Conservation (phyloP, 495 filamentous ascomycete genomes). For the Aspergillus baeticus region DNA sequence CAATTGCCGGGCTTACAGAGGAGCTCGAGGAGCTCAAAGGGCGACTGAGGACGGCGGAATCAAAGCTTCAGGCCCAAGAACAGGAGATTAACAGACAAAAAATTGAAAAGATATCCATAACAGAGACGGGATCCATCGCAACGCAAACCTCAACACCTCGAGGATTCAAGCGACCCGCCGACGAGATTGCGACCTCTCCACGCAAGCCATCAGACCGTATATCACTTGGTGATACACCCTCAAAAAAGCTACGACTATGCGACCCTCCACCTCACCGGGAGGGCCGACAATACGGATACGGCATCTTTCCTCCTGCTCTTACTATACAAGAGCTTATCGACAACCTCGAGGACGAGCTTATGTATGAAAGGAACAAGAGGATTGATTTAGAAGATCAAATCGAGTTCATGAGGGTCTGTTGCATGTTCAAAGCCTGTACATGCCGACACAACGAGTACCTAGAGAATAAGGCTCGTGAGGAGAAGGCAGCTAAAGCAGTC, state of each 20-base stretch:
- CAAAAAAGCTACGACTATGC: conserved; percentile 61
- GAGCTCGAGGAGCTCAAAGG: conserved; percentile 65
- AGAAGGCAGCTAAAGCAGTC: background rate
- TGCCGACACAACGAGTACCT: conserved; percentile 53
- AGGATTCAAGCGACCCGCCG: conserved; percentile 55
- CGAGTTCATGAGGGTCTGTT: conserved; percentile 82
- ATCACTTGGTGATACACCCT: conserved; percentile 52
- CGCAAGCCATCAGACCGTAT: conserved; percentile 50
- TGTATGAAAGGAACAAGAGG: conserved; percentile 64
- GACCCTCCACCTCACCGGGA: conserved; percentile 42
- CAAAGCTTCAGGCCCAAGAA: conserved; percentile 48
- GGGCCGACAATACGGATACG: conserved; percentile 32
- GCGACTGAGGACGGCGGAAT: conserved; percentile 62
- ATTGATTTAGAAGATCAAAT: conserved; percentile 68
- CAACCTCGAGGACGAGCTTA: conserved; percentile 58
- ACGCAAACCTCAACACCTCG: conserved; percentile 32
- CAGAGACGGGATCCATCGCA: conserved; percentile 37
- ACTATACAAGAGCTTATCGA: conserved; percentile 51
- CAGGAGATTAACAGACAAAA: conserved; percentile 31
- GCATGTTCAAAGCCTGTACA: conserved; percentile 68
- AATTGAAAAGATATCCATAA: conserved; percentile 30
- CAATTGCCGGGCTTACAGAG: conserved; percentile 70
- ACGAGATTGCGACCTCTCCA: conserved; percentile 49
- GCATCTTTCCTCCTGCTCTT: conserved; percentile 33
- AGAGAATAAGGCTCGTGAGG: background rate